A percentile compares a stretch with the other conserved stretches of the same genome.
phyloP scores from a whole-genome alignment of 345 rosid genomes.

The Lepidium aucheri region DNA sequence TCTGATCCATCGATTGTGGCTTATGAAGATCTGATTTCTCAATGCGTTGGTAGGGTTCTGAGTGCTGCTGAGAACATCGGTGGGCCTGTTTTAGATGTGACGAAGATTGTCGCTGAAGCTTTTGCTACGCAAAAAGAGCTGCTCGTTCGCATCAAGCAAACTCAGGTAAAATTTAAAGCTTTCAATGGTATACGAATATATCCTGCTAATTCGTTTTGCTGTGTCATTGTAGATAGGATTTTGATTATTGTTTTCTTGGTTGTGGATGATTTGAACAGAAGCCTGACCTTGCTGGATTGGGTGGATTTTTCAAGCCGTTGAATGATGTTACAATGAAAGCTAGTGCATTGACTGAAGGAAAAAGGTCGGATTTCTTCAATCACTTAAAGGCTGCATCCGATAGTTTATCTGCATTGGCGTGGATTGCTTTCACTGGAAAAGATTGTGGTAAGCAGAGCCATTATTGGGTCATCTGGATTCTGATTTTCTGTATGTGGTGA shows the following conservation, averaged over 20 bases:
- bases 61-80: constrained; percentile 83
- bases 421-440: constrained; percentile 92
- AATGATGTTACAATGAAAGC: constrained; percentile 75
- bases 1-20: constrained; percentile 77
- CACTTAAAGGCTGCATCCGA: constrained; percentile 78
- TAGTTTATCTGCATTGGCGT: constrained; percentile 80
- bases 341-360: constrained; percentile 69
- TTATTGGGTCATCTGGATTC: not conserved
- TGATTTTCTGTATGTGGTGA: not conserved
- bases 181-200: not conserved
- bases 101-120: constrained; percentile 61
- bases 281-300: constrained; percentile 66
- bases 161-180: constrained; percentile 35
- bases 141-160: constrained; percentile 57
- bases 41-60: constrained; percentile 49
- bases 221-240: constrained; percentile 2
- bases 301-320: constrained; percentile 74
- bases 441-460: constrained; percentile 61
- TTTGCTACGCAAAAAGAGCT: constrained; percentile 57
- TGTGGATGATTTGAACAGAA: constrained; percentile 37
- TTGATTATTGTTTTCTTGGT: not conserved
- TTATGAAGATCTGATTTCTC: constrained; percentile 54
- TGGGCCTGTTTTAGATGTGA: constrained; percentile 69
- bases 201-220: not conserved
- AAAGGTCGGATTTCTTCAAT: constrained; percentile 78